These are phyloP conservation scores for Podila verticillata DNA, from an alignment of 192 early-diverging fungal species.

Conservation along the genomic window DNA sequence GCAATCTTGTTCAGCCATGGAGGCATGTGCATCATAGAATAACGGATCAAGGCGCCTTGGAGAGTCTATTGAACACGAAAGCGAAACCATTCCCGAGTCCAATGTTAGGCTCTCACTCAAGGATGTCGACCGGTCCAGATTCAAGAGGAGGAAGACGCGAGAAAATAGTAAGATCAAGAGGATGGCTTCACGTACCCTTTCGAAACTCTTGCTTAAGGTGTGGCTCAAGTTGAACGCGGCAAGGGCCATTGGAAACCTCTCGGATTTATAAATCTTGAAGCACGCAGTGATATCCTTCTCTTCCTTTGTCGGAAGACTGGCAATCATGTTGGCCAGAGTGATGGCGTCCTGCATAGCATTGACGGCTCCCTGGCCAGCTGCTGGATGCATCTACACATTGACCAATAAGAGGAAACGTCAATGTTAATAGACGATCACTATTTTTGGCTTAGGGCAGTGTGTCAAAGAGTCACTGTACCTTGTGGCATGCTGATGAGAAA, in stretches of 20 bases:
- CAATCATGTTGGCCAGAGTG: constrained; percentile 35
- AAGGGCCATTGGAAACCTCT: constrained; percentile 18
- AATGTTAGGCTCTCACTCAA: too few relatives aligned
- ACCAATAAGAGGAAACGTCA: neutral
- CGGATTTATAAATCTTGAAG: constrained; percentile 18
- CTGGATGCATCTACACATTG: constrained; percentile 22
- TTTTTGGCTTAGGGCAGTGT: neutral
- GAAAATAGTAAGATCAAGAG: too few relatives aligned
- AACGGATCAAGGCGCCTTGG: constrained; percentile 21
- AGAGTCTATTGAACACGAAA: too few relatives aligned
- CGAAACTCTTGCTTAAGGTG: neutral
- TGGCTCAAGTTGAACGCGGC: constrained; percentile 23
- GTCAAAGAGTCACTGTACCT: constrained; percentile 3
- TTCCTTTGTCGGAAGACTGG: constrained; percentile 1
- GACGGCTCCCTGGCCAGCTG: constrained; percentile 35
- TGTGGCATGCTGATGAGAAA: constrained; percentile 20
- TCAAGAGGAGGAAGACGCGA: too few relatives aligned
- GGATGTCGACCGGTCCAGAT: too few relatives aligned
- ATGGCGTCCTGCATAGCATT: constrained; percentile 43
- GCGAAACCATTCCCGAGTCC: too few relatives aligned
- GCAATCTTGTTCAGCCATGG: constrained; percentile 12
- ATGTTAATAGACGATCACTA: neutral
- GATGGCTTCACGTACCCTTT: neutral
- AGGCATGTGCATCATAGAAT: constrained; percentile 26
- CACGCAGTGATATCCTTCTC: constrained; percentile 4